Evolutionary conservation across 2,329 filamentous ascomycete species (phyloP).

Genomic region (Phaeosphaeriaceae sp.): DNA sequence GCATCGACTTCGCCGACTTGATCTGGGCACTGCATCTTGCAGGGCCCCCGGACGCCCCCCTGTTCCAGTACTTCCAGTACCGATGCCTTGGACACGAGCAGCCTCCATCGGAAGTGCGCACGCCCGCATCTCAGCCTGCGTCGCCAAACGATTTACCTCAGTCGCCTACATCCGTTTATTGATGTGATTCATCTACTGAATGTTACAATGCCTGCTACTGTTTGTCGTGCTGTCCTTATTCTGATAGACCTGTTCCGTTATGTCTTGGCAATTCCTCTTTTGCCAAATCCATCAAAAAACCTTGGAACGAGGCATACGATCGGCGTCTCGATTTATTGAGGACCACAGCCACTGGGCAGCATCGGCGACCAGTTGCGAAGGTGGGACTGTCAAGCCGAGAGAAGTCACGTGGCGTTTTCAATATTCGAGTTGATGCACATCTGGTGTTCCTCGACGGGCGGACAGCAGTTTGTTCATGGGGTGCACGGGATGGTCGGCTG

Average conservation of each 20-base stretch:
- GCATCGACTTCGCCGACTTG: slow-evolving; percentile 22
- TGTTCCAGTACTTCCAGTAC: not conserved
- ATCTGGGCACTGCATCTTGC: slow-evolving; percentile 10
- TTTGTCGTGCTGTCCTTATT: not conserved
- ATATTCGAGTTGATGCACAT: not conserved
- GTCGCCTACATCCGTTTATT: slow-evolving; percentile 5
- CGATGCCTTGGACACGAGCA: slow-evolving; percentile 15
- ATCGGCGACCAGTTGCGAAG: not conserved
- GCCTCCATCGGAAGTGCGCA: slow-evolving; percentile 19
- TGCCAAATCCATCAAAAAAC: not conserved
- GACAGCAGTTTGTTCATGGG: no score
- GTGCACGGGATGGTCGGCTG: no score
- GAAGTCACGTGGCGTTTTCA: not conserved
- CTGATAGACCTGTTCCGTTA: not conserved
- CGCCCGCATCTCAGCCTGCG: slow-evolving; percentile 15
- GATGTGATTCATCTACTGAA: not conserved
- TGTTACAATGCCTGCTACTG: not conserved
- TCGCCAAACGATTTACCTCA: not conserved
- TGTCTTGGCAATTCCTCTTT: not conserved
- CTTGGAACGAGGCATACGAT: not conserved
- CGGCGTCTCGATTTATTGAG: not conserved
- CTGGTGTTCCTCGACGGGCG: not conserved
- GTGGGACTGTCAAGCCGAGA: not conserved
- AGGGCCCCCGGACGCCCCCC: slow-evolving; percentile 16
- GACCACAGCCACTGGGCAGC: not conserved